These are phyloP conservation scores for Trichoderma koningii DNA, from an alignment of 2,329 filamentous ascomycete genomes.

Conservation along the genomic window DNA sequence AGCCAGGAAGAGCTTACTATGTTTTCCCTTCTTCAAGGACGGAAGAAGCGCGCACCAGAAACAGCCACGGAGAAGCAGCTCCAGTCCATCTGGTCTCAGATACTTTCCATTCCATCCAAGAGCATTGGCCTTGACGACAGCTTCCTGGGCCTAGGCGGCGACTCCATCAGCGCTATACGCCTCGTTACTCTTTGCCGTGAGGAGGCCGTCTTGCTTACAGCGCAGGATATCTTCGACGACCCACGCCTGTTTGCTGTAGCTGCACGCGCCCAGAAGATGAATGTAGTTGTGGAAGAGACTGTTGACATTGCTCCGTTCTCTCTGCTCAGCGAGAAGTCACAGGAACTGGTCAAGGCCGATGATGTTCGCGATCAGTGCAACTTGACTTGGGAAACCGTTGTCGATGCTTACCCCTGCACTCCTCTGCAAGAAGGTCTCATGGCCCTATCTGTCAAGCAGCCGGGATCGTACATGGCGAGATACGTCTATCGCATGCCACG, in stretches of 20 bases:
- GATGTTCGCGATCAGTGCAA: not conserved
- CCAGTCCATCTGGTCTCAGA: constrained; percentile 29
- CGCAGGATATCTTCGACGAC: constrained; percentile 25
- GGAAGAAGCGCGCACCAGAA: constrained; percentile 15
- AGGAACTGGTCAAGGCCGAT: not conserved
- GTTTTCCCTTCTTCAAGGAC: constrained; percentile 19
- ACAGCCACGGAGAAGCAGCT: constrained; percentile 20
- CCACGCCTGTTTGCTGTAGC: constrained; percentile 19
- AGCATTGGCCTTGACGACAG: constrained; percentile 29
- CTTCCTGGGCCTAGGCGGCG: constrained; percentile 35
- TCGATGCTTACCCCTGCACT: constrained; percentile 45
- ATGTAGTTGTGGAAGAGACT: not conserved
- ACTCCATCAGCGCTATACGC: constrained; percentile 39
- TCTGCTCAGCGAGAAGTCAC: constrained; percentile 6
- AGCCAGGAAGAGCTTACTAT: constrained; percentile 5
- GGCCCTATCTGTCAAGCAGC: constrained; percentile 37
- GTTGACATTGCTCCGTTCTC: constrained; percentile 3
- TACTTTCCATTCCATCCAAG: constrained; percentile 23
- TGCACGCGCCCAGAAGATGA: not conserved
- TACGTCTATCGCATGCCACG: constrained; percentile 32
- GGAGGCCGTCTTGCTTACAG: constrained; percentile 26
- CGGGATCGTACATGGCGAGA: constrained; percentile 42
- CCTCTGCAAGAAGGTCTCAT: constrained; percentile 46
- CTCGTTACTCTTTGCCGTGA: constrained; percentile 20
- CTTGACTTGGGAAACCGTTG: constrained; percentile 23